Base-by-base conservation (phyloP, 352 stramenopile species). In the Hyaloperonospora brassicae region DNA sequence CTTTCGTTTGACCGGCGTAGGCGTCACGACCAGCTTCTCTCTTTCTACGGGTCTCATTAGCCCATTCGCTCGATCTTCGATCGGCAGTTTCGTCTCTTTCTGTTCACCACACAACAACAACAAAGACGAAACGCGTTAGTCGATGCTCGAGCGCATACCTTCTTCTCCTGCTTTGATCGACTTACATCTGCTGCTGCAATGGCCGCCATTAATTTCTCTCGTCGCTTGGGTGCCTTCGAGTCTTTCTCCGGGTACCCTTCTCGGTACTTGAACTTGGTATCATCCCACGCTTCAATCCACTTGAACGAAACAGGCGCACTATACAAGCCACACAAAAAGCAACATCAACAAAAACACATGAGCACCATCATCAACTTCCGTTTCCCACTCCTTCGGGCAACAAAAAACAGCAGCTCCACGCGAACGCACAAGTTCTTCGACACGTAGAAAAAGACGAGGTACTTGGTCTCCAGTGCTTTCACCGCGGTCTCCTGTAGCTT, bases 361-460 rank as follows among this genome's bases (percentile, higher is more conserved):
- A 34, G 27, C 27, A 34, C 8, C 5, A 46, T 47, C 35, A 52
- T 24, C 30, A 23, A 17, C n/a, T n/a, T 5, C 44, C 10, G 5
- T n/a, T 25, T 36, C 27, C 44, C 38, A 3, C 13, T 17, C 31
- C 40, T 14, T 10, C 24, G 8, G 27, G 17, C 17, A 17, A 34
- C 27, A 34, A 34, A 34, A 34, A 25, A 14, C 14, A 57, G 5
- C 11, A 30, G 21, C 40, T 30, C 5, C 2, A 24, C 17, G 42
- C 44, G 8, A 9, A 69, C 68, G 39, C 71, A 89, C 79, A 80
- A 87, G 61, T 90, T 82, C 30, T 85, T 84, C n/a, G 76, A 72
- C 13, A 71, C 51, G 62, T 86, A 93, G 59, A 91, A 93, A 57
- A 78, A 86, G 34, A 93, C 78, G 23, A 81, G 55, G 55, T 73